Conservation (phyloP, 495 filamentous ascomycete genomes). For the Neurospora sp. region DNA sequence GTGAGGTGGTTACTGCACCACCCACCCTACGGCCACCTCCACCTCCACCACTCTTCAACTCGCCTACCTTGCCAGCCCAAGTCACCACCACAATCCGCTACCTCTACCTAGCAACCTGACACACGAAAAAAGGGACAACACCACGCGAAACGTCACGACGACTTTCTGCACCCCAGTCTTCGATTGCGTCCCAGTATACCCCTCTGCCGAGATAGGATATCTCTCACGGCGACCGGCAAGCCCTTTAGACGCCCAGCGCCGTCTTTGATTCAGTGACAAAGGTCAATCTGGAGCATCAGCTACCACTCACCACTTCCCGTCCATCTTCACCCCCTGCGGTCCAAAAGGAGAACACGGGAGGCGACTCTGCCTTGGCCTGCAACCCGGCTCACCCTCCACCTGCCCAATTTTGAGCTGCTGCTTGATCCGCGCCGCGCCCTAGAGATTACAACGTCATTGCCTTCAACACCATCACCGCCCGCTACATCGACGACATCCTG, state of each 20-base stretch:
- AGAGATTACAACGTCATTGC: constrained; percentile 8
- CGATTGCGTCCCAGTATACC: neutral
- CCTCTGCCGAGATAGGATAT: neutral
- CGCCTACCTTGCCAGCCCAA: neutral
- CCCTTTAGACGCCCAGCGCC: neutral
- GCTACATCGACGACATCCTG: neutral
- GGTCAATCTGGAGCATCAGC: neutral
- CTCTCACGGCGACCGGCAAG: neutral
- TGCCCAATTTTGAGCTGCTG: constrained; percentile 18
- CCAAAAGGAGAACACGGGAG: neutral
- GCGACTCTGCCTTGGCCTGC: neutral
- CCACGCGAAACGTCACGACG: neutral
- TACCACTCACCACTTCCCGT: neutral
- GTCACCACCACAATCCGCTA: neutral
- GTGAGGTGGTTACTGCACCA: neutral
- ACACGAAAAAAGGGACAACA: neutral
- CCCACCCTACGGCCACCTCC: neutral
- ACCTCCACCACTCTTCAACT: neutral
- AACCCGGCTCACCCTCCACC: constrained; percentile 9
- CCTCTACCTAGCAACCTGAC: neutral
- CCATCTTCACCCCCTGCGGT: neutral
- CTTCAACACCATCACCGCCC: constrained; percentile 2
- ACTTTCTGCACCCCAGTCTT: neutral
- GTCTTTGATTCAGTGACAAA: neutral
- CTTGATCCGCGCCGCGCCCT: constrained; percentile 9